Evolutionary conservation across 371 early-diverging fungal species (phyloP), one percentile per base, ranked within the genome.

Genomic region (Cokeromyces recurvatus): DNA sequence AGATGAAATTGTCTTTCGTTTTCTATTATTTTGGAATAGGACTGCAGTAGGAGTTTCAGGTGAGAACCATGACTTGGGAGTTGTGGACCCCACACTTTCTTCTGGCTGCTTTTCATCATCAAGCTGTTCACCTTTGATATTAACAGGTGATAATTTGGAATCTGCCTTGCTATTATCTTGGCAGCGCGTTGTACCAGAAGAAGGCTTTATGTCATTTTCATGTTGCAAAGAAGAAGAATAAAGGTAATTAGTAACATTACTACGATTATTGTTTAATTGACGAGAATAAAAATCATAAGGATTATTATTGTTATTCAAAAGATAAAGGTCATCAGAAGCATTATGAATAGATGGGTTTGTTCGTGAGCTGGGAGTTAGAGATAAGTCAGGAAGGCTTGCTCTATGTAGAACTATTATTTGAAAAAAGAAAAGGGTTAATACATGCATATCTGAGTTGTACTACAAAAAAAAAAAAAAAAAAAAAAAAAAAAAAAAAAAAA

Each of bases 1-100:
- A 14, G 35, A 14, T 34, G n/a, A 4, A 14, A n/a, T 11, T 34
- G 35, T 11, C 29, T 34, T 9, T 34, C 15, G 7, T n/a, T 34
- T 9, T 34, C 14, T 9, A 14, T n/a, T 9, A 9, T 34, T 9
- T 15, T 54, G 54, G 15, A 48, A 55, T 24, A 55, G 17, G 7
- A 45, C 55, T 15, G 55, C 55, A 20, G 53, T 58, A 16, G 53
- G 58, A 21, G 58, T 52, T 44, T 58, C 58, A 14, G 58, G 58
- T 4, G 58, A 58, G 10, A 48, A 40, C 58, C 58, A 58, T 29
- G 58, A 52, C 2, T 43, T 43, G 31, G 58, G 58, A 6, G 58
- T 58, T 4, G 48, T 43, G 9, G 58, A 51, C 6, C 53, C 52
- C 4, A 43, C 51, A 17, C 32, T 32, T 24, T n/a, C 38, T 20